A percentile compares a stretch with the other conserved stretches of the same genome.
These are phyloP conservation scores for Entoloma clypeatum DNA, from an alignment of 1,284 basidiomycete genomes.

Conservation along the genomic window DNA sequence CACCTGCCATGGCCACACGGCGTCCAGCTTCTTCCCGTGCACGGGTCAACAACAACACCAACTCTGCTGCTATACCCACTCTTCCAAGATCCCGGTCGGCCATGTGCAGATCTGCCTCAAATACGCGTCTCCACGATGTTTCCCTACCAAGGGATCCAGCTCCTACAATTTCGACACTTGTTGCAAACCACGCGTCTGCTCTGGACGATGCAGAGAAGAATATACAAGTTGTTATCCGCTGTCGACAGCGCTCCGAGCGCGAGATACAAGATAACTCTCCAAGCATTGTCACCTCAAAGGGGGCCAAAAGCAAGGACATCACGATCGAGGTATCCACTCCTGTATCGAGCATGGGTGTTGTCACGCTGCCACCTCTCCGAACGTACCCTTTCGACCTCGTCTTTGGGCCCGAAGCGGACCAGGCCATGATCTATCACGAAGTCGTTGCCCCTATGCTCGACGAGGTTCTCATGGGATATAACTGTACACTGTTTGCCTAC, in stretches of 20 bases:
- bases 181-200: conserved; percentile 16
- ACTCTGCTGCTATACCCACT: conserved; percentile 25
- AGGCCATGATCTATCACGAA: conserved; percentile 90
- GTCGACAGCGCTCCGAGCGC: conserved; percentile 75
- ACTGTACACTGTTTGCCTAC: conserved; percentile 98
- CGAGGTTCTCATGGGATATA: conserved; percentile 93
- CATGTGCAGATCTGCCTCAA: conserved; percentile 30
- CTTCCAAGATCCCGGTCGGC: conserved; percentile 37
- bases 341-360: conserved; percentile 59
- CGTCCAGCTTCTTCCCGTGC: conserved; percentile 45
- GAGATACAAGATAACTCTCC: conserved; percentile 81
- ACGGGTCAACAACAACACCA: conserved; percentile 24
- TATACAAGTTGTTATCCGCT: conserved; percentile 91
- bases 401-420: conserved; percentile 97
- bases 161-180: conserved; percentile 5
- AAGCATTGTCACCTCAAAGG: conserved; percentile 74
- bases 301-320: conserved; percentile 70
- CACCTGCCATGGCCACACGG: conserved; percentile 47
- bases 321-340: conserved; percentile 75
- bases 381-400: conserved; percentile 93
- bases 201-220: conserved; percentile 60
- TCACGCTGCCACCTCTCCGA: conserved; percentile 65
- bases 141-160: conserved; percentile 19
- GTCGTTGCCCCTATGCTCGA: conserved; percentile 92
- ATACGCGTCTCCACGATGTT: conserved; percentile 27